Base-by-base conservation (phyloP, 345 rosid genomes). In the Capsella bursapastoris region DNA sequence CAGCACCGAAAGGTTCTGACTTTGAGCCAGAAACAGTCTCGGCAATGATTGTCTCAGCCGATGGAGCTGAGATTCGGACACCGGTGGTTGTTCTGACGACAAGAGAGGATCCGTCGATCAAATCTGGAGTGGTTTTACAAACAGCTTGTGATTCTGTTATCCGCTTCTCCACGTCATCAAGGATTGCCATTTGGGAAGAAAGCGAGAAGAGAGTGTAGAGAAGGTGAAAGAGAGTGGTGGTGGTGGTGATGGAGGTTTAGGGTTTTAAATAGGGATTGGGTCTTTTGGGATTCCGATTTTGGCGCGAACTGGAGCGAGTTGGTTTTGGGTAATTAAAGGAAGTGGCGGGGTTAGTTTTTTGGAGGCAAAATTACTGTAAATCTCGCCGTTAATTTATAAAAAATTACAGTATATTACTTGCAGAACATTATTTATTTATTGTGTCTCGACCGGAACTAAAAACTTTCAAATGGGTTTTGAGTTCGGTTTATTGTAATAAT, bases 71-170 rank as follows among this genome's bases (percentile, higher is more conserved):
- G 67, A 85, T 76, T 47, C 87, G 78, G 64, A 83, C 72, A 3
- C 86, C 83, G 41, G 78, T 79, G 13, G 72, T 32, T 44, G 85
- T 81, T 43, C 87, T 69, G 28, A 29, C 0, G 4, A 82, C 83
- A 5, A 34, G 9, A 28, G 66, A 64, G 12, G 76, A 66, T 6
- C 31, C 68, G 11, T 52, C 16, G 1, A 18, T 16, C 1, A 61
- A 53, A 22, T 40, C 71, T 8, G 56, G 69, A 48, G 53, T 74
- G 38, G 48, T 64, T 41, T 72, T 75, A 40, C 44, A 34, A 25
- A 64, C 43, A 69, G 64, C 40, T 49, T 57, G 29, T 4, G 27
- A 31, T 38, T 47, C 28, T 34, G 5, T 70, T 34, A 14, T 34
- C 14, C 0, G 66, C 48, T 59, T 64, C 65, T 41, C 62, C 5